A percentile compares a stretch with the other conserved stretches of the same genome.
Conservation (phyloP, 305 asterid species). For the Ilex paraguariensis region DNA sequence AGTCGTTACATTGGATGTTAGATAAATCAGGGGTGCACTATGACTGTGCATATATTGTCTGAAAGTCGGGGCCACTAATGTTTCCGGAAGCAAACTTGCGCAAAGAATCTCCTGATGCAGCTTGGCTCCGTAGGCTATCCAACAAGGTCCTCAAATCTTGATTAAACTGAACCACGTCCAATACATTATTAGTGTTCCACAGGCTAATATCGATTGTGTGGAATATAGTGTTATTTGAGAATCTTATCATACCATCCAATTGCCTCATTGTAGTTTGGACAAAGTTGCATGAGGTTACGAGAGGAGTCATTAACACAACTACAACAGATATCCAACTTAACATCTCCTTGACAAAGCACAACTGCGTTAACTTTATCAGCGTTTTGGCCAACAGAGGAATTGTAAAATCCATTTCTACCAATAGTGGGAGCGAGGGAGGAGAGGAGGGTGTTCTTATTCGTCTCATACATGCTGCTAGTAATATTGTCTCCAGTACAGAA, state of each 20-base stretch:
- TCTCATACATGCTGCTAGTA: constrained; percentile 8
- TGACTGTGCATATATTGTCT: neutral
- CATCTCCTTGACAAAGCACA: constrained; percentile 27
- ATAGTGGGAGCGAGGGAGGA: constrained; percentile 13
- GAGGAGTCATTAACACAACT: constrained; percentile 7
- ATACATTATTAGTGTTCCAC: neutral
- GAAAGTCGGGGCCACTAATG: constrained; percentile 3
- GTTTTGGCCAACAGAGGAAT: constrained; percentile 14
- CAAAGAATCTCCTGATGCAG: constrained; percentile 5
- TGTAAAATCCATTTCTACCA: constrained; percentile 18
- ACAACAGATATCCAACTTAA: constrained; percentile 10
- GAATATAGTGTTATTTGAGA: constrained; percentile 14
- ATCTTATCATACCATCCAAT: constrained; percentile 13
- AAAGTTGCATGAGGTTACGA: neutral
- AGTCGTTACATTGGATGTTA: too few species aligned
- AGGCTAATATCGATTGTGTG: neutral
- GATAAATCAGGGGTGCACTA: too few species aligned
- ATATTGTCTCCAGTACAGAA: neutral
- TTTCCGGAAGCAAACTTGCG: constrained; percentile 16
- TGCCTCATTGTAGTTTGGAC: constrained; percentile 14
- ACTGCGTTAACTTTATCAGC: constrained; percentile 10
- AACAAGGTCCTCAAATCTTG: constrained; percentile 1
- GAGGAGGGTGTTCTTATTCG: constrained; percentile 12
- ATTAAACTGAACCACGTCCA: constrained; percentile 7
- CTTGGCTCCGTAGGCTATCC: constrained; percentile 1